phyloP scores from a whole-genome alignment of 2,329 filamentous ascomycete species.

The Colletotrichum musae region DNA sequence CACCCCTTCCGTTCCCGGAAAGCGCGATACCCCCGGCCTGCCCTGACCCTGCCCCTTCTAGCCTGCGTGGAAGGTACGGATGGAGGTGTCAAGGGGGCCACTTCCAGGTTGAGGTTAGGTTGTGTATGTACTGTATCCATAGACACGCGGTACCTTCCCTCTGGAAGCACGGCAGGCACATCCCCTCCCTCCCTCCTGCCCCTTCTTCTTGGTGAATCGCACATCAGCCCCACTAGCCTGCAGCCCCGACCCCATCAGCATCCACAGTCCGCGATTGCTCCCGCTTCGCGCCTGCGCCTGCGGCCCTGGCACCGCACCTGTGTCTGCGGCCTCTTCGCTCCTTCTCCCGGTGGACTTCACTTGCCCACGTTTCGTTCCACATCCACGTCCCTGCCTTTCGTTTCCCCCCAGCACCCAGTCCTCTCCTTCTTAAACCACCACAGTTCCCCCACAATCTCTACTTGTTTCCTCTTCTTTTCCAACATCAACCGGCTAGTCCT shows the following conservation, averaged over 20 bases:
- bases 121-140: no score
- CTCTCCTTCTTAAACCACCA: conserved; percentile 41
- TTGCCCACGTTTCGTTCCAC: conserved; percentile 18
- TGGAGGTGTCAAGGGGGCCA: background rate
- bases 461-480: conserved; percentile 35
- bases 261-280: conserved; percentile 29
- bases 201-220: conserved; percentile 41
- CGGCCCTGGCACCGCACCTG: conserved; percentile 1
- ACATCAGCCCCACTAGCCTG: conserved; percentile 30
- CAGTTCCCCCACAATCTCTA: conserved; percentile 33
- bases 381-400: conserved; percentile 26
- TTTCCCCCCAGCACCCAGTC: conserved; percentile 41
- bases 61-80: conserved; percentile 15
- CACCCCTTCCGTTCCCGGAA: conserved; percentile 36
- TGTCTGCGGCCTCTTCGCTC: conserved; percentile 13
- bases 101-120: no score
- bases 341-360: conserved; percentile 34
- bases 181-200: conserved; percentile 16
- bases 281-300: conserved; percentile 15
- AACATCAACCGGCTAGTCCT: conserved; percentile 38
- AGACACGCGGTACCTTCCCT: background rate
- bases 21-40: conserved; percentile 36
- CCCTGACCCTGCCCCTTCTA: conserved; percentile 27
- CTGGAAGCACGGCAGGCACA: background rate
- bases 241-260: conserved; percentile 27